A percentile compares a stretch with the other conserved stretches of the same genome.
Conservation (phyloP, 306 rosid genomes). For the Inga leiocalycina region DNA sequence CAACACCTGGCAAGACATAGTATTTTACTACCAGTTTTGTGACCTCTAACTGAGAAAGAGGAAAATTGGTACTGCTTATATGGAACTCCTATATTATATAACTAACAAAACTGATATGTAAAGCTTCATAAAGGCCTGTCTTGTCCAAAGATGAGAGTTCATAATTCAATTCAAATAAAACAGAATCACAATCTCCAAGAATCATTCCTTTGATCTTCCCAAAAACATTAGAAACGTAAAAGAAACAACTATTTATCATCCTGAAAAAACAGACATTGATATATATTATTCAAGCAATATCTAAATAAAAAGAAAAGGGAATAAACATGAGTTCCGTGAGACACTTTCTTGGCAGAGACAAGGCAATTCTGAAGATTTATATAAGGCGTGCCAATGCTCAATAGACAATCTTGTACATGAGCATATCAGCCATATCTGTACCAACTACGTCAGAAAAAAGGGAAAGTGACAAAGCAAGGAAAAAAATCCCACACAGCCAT, state of each 20-base stretch:
- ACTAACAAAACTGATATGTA: background rate
- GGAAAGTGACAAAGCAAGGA: slow-evolving; percentile 11
- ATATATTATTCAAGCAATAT: background rate
- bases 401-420: background rate
- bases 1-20: background rate
- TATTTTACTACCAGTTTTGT: background rate
- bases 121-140: background rate
- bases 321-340: background rate
- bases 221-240: background rate
- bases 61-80: background rate
- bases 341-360: background rate
- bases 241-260: background rate
- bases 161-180: background rate
- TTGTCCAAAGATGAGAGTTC: background rate
- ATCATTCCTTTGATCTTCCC: background rate
- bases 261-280: background rate
- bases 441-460: background rate
- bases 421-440: slow-evolving; percentile 1
- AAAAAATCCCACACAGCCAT: slow-evolving; percentile 14
- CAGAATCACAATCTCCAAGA: background rate
- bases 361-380: background rate
- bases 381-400: background rate
- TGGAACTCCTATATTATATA: background rate
- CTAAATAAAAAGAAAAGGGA: background rate
- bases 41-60: background rate